phyloP scores from a whole-genome alignment of 768 basidiomycete genomes.

The Brasilioporus rufonigricans region DNA sequence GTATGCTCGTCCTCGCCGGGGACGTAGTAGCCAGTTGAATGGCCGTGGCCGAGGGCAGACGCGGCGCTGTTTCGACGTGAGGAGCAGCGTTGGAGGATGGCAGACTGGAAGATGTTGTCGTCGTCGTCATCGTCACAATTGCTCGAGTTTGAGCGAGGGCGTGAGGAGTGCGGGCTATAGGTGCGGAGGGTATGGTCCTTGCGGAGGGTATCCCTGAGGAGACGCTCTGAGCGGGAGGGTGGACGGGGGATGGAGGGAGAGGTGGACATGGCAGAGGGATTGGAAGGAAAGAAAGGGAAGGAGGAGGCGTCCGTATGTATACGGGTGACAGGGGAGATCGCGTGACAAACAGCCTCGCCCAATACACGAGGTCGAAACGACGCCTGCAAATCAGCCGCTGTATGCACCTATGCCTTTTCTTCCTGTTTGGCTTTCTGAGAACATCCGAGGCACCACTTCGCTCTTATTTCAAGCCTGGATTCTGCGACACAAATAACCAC shows the following conservation, averaged over 20 bases:
- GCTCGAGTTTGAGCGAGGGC: conserved; percentile 27
- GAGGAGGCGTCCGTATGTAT: conserved; percentile 18
- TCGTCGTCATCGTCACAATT: conserved; percentile 22
- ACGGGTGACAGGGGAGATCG: conserved; percentile 27
- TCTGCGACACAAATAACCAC: not conserved
- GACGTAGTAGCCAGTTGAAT: conserved; percentile 28
- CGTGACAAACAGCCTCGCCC: conserved; percentile 21
- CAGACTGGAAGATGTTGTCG: conserved; percentile 28
- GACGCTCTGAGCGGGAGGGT: conserved; percentile 51
- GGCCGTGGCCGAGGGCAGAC: conserved; percentile 11
- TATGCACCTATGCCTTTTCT: not conserved
- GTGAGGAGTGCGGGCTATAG: conserved; percentile 15
- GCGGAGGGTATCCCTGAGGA: conserved; percentile 55
- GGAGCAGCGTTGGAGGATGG: conserved; percentile 25
- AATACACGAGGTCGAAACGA: conserved; percentile 13
- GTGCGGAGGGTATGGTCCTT: conserved; percentile 44
- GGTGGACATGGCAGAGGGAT: conserved; percentile 15
- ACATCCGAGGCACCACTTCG: not conserved
- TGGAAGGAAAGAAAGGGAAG: conserved; percentile 5
- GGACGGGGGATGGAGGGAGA: conserved; percentile 31
- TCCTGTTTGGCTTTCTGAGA: too few relatives aligned
- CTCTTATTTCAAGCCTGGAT: not conserved
- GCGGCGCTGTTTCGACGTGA: conserved; percentile 21
- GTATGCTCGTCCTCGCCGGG: conserved; percentile 32
- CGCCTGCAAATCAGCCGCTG: not conserved